These are phyloP conservation scores for Suhomyces sp. DNA, from an alignment of 805 yeast genomes.

Conservation along the genomic window DNA sequence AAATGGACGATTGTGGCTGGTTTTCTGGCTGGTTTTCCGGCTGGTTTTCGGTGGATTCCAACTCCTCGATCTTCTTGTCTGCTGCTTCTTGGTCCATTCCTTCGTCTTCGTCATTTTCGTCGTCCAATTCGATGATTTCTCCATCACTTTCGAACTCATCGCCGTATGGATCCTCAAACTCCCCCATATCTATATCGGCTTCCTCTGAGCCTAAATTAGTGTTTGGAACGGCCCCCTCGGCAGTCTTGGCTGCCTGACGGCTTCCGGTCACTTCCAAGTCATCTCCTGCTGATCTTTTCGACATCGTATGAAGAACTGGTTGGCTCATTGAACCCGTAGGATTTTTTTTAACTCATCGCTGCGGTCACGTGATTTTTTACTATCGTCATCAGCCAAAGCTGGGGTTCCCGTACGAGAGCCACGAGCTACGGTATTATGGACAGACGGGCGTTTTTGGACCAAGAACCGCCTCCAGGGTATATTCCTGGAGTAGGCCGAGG, in stretches of 20 bases:
- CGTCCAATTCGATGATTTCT: conserved; percentile 78
- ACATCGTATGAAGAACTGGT: conserved; percentile 28
- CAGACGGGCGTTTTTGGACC: conserved; percentile 59
- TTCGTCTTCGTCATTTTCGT: conserved; percentile 32
- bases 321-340: not conserved
- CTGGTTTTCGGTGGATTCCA: conserved; percentile 33
- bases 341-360: not conserved
- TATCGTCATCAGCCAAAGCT: not conserved
- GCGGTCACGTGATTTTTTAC: not conserved
- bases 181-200: conserved; percentile 66
- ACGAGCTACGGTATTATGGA: conserved; percentile 1
- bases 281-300: conserved; percentile 51
- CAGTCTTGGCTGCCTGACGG: conserved; percentile 33
- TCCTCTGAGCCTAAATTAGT: conserved; percentile 27
- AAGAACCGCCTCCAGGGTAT: conserved; percentile 86
- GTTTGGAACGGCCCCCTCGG: conserved; percentile 40
- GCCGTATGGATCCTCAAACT: conserved; percentile 84
- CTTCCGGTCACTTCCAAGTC: conserved; percentile 20
- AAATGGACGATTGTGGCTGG: conserved; percentile 48
- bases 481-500: conserved; percentile 94
- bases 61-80: conserved; percentile 36
- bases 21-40: conserved; percentile 28
- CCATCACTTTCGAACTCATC: conserved; percentile 93
- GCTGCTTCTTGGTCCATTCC: conserved; percentile 35
- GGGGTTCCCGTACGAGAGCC: not conserved